Percentiles rank a stretch among this genome's conserved stretches.
These are phyloP conservation scores for Fraxinus americana DNA, from an alignment of 257 asterid species.

Conservation along the genomic window DNA sequence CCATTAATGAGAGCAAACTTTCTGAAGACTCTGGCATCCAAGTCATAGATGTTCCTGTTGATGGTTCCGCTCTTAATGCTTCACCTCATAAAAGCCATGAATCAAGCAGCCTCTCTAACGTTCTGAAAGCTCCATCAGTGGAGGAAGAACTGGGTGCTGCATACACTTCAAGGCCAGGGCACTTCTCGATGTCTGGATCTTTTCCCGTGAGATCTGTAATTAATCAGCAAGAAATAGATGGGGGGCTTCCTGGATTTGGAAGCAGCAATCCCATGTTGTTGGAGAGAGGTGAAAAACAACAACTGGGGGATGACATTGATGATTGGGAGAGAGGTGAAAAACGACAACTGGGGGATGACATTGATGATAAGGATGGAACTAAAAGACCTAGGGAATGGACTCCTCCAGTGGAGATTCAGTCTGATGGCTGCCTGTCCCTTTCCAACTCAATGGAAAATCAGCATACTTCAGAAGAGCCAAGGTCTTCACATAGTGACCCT, in stretches of 20 bases:
- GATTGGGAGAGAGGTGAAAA: constrained; percentile 56
- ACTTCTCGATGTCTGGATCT: constrained; percentile 29
- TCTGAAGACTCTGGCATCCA: constrained; percentile 45
- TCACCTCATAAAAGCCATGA: constrained; percentile 41
- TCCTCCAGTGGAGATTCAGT: constrained; percentile 32
- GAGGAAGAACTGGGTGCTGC: constrained; percentile 37
- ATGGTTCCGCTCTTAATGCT: constrained; percentile 42
- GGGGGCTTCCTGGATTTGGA: constrained; percentile 44
- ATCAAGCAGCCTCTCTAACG: constrained; percentile 36
- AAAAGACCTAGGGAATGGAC: constrained; percentile 58
- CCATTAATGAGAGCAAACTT: constrained; percentile 33
- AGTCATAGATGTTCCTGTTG: constrained; percentile 41
- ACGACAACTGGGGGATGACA: constrained; percentile 44
- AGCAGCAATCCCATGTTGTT: constrained; percentile 37
- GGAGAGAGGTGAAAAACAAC: constrained; percentile 65
- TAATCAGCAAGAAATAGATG: constrained; percentile 41
- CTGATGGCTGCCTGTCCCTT: constrained; percentile 40
- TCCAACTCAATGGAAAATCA: constrained; percentile 46
- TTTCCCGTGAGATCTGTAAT: constrained; percentile 35
- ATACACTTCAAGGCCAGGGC: constrained; percentile 31
- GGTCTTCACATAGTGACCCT: constrained; percentile 38
- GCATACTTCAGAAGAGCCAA: constrained; percentile 44
- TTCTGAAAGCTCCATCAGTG: constrained; percentile 27
- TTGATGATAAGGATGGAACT: constrained; percentile 45
- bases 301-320: constrained; percentile 41